phyloP scores from a whole-genome alignment of 1,284 basidiomycete genomes.

The Papiliotrema laurentii region DNA sequence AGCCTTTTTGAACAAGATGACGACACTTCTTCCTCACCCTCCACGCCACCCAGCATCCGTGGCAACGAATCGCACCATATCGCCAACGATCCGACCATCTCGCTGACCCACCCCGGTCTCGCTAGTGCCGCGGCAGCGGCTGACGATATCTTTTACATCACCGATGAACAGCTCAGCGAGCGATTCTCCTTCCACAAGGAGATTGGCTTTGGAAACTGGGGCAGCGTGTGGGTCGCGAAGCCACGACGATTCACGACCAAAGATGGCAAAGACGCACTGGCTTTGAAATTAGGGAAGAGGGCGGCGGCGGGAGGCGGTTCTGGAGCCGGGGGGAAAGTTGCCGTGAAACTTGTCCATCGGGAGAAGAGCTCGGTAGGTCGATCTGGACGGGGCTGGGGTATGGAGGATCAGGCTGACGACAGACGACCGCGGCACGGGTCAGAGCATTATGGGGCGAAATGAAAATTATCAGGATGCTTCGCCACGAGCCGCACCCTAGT shows the following conservation, averaged over 20 bases:
- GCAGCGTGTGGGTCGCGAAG: slow-evolving; percentile 35
- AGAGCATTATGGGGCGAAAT: slow-evolving; percentile 90
- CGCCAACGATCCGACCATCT: background rate
- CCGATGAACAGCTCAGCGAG: slow-evolving; percentile 36
- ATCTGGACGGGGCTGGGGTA: background rate
- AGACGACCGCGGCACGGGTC: slow-evolving; percentile 77
- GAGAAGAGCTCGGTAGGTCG: slow-evolving; percentile 34
- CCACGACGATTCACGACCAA: background rate
- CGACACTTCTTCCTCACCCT: background rate
- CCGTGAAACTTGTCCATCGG: slow-evolving; percentile 83
- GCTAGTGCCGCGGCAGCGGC: background rate
- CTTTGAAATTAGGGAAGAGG: slow-evolving; percentile 19
- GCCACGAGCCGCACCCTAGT: slow-evolving; percentile 76
- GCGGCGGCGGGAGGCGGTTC: slow-evolving; percentile 24
- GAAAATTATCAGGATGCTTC: slow-evolving; percentile 80
- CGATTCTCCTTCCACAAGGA: slow-evolving; percentile 37
- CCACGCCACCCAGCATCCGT: background rate
- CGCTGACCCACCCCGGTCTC: background rate
- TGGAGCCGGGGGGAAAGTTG: slow-evolving; percentile 55
- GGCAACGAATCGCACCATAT: background rate
- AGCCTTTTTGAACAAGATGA: background rate
- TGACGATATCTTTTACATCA: slow-evolving; percentile 28
- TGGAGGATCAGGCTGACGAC: background rate
- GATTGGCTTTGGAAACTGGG: slow-evolving; percentile 49
- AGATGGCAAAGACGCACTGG: background rate